phyloP scores from a whole-genome alignment of 768 basidiomycete genomes.

The Psilocybe tampanensis region DNA sequence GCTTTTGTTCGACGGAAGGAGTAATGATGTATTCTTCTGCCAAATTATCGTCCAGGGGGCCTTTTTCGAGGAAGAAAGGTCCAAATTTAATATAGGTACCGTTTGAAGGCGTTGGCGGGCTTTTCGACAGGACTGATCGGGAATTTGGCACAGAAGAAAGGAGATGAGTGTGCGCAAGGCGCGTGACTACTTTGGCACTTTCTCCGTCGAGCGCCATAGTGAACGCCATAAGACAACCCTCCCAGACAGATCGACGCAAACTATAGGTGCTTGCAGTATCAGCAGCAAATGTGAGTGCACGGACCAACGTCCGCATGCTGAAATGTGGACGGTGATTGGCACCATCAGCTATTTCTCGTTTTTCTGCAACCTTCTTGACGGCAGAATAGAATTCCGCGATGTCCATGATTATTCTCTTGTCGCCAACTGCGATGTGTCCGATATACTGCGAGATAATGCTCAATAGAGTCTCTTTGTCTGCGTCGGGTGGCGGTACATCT shows the following conservation, averaged over 20 bases:
- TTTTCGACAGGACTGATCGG: constrained; percentile 70
- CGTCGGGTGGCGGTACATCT: constrained; percentile 92
- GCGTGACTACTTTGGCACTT: constrained; percentile 67
- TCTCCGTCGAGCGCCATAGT: constrained; percentile 87
- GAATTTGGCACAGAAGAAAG: constrained; percentile 80
- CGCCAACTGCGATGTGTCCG: constrained; percentile 77
- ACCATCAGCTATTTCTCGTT: constrained; percentile 86
- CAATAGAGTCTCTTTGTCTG: constrained; percentile 87
- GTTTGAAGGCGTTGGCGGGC: constrained; percentile 58
- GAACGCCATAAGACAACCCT: constrained; percentile 97
- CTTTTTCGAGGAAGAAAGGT: constrained; percentile 87
- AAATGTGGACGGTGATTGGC: constrained; percentile 92
- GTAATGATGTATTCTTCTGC: constrained; percentile 91
- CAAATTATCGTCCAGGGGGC: constrained; percentile 62
- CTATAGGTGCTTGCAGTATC: constrained; percentile 79
- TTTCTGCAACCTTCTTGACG: constrained; percentile 75
- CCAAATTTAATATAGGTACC: constrained; percentile 79
- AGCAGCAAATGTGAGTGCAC: constrained; percentile 88
- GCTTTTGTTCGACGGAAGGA: constrained; percentile 90
- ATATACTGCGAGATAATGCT: constrained; percentile 90
- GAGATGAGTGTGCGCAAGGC: constrained; percentile 76
- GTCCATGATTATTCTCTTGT: constrained; percentile 87
- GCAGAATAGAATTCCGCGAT: constrained; percentile 88
- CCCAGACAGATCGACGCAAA: constrained; percentile 88
- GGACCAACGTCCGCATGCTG: constrained; percentile 94